A percentile compares a stretch with the other conserved stretches of the same genome.
These are phyloP conservation scores for Gentiana macrophylla DNA, from an alignment of 257 asterid species.

Conservation along the genomic window DNA sequence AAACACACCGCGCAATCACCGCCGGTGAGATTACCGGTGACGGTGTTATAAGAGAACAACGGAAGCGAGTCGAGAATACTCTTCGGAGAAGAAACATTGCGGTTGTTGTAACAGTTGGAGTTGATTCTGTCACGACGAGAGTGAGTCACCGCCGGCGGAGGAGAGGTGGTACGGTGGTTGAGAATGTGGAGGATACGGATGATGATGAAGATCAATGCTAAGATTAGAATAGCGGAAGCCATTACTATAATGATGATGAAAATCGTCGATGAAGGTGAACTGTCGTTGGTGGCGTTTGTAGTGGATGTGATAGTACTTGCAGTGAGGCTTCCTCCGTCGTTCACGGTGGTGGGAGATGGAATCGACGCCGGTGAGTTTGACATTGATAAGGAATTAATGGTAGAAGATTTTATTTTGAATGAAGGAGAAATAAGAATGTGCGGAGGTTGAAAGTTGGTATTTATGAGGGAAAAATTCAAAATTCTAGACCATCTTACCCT, in stretches of 20 bases:
- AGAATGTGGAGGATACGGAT: constrained; percentile 62
- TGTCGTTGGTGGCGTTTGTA: background rate
- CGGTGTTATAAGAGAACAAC: constrained; percentile 49
- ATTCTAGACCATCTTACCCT: too few relatives aligned
- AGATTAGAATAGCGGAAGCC: constrained; percentile 56
- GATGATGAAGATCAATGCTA: constrained; percentile 64
- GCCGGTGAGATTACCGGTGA: constrained; percentile 46
- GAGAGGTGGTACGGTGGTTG: constrained; percentile 25
- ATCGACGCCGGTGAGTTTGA: constrained; percentile 9
- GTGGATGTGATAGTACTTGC: constrained; percentile 7
- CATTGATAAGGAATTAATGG: too few relatives aligned
- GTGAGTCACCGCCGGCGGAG: constrained; percentile 39
- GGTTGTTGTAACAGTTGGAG: constrained; percentile 6
- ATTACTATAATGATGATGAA: constrained; percentile 43
- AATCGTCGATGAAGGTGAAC: constrained; percentile 35
- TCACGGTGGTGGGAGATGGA: constrained; percentile 15
- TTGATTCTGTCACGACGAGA: constrained; percentile 8
- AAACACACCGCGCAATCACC: constrained; percentile 91
- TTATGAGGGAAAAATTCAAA: too few relatives aligned
- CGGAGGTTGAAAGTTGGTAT: too few relatives aligned
- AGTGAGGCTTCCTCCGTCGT: constrained; percentile 14
- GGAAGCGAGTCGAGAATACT: constrained; percentile 50
- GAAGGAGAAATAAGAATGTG: too few relatives aligned
- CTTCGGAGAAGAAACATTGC: constrained; percentile 12
- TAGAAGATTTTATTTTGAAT: too few relatives aligned